phyloP scores from a whole-genome alignment of 106 monocot genomes.

The Acorus calamus region DNA sequence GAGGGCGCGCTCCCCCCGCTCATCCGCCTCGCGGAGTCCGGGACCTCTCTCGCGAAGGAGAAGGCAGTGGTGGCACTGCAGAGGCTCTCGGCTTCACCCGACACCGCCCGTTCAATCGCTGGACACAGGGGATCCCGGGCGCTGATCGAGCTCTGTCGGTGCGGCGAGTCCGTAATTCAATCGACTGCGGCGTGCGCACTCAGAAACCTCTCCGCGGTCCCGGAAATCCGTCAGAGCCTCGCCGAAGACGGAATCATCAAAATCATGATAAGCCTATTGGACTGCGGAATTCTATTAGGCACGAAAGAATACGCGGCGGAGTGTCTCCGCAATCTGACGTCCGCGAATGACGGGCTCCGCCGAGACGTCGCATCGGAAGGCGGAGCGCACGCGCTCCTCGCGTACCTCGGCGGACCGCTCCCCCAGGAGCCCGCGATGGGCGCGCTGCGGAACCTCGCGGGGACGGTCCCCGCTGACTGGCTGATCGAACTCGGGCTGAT shows the following conservation, averaged over 20 bases:
- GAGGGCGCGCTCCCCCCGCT: constrained; percentile 68
- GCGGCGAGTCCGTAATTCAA: constrained; percentile 44
- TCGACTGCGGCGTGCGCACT: constrained; percentile 51
- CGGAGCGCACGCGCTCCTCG: constrained; percentile 39
- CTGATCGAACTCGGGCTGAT: constrained; percentile 43
- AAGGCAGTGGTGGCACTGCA: constrained; percentile 60
- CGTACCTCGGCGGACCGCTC: constrained; percentile 44
- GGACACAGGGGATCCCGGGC: constrained; percentile 47
- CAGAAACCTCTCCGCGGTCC: constrained; percentile 73
- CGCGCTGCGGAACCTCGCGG: constrained; percentile 53
- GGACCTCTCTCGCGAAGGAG: constrained; percentile 37
- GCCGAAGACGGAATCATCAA: constrained; percentile 56
- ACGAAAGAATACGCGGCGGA: constrained; percentile 65
- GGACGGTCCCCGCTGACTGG: constrained; percentile 21
- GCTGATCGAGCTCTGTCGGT: constrained; percentile 48
- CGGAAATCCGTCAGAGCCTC: constrained; percentile 54
- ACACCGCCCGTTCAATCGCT: constrained; percentile 48
- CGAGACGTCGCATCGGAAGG: constrained; percentile 50
- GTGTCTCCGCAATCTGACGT: constrained; percentile 66
- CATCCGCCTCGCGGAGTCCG: constrained; percentile 57
- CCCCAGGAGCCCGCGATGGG: constrained; percentile 66
- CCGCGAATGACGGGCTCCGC: constrained; percentile 50
- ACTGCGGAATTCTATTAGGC: constrained; percentile 30
- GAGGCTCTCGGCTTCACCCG: constrained; percentile 45
- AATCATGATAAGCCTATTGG: constrained; percentile 53